phyloP scores from a whole-genome alignment of 169 alveolate genomes.

The Eimeria acervulina region DNA sequence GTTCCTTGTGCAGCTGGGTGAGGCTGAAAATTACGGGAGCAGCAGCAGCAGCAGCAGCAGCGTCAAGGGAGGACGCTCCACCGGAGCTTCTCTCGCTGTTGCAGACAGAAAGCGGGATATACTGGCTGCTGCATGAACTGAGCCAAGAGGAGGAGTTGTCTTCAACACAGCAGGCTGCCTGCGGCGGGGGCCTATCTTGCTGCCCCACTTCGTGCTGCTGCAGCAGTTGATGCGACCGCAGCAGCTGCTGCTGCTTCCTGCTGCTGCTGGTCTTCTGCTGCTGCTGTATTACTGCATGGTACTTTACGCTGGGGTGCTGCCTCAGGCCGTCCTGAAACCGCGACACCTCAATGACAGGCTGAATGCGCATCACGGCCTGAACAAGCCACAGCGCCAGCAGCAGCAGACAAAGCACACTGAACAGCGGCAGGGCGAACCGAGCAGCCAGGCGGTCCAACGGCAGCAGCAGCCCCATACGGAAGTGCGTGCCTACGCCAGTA shows the following conservation, averaged over 20 bases:
- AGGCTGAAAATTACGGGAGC: conserved; percentile 37
- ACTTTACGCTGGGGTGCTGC: conserved; percentile 49
- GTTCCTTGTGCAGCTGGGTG: conserved; percentile 50
- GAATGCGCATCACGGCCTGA: conserved; percentile 66
- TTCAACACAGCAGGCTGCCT: not conserved
- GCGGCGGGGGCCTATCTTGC: conserved; percentile 7
- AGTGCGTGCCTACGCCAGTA: not conserved
- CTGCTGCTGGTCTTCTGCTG: conserved; percentile 52
- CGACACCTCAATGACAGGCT: conserved; percentile 65
- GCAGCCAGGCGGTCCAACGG: not conserved
- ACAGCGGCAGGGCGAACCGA: not conserved
- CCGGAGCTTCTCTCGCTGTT: not conserved
- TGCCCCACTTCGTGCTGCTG: not conserved
- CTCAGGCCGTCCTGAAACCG: conserved; percentile 46
- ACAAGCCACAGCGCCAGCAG: not conserved
- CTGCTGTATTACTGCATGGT: conserved; percentile 57
- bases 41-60: conserved; percentile 61
- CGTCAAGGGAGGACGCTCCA: not conserved
- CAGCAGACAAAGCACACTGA: not conserved
- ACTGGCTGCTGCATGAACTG: conserved; percentile 19
- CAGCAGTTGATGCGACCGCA: conserved; percentile 13
- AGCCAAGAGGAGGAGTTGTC: not conserved
- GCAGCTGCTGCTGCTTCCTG: conserved; percentile 54
- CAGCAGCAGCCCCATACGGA: not conserved
- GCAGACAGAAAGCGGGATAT: conserved; percentile 38